These are phyloP conservation scores for Linnemannia schmuckeri DNA, from an alignment of 192 early-diverging fungal genomes.

Conservation along the genomic window DNA sequence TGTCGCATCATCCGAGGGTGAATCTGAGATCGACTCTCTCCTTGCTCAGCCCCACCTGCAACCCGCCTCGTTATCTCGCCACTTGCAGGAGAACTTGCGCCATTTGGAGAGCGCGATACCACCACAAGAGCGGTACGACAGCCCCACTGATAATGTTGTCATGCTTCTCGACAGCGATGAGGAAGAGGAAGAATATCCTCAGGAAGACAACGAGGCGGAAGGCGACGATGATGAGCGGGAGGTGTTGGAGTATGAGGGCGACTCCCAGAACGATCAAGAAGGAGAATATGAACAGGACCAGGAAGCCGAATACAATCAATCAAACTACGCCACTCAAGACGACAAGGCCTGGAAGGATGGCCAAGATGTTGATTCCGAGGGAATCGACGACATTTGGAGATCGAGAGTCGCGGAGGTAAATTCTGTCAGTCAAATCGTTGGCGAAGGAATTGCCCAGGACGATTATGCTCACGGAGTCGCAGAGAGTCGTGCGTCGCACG, in stretches of 20 bases:
- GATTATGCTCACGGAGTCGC: background rate
- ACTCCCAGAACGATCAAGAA: background rate
- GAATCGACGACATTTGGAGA: background rate
- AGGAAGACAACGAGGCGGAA: background rate
- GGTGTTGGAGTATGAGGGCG: background rate
- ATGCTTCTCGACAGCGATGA: constrained; percentile 8
- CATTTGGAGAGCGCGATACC: background rate
- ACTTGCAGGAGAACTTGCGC: constrained; percentile 4
- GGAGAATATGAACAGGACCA: too few species aligned
- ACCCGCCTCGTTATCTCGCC: background rate
- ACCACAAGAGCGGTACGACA: background rate
- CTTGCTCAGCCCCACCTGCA: background rate
- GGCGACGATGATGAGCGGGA: background rate
- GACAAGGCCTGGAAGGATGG: background rate
- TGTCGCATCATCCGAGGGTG: background rate
- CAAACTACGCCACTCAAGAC: background rate
- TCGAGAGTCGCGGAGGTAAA: background rate
- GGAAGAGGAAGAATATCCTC: background rate
- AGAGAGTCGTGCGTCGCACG: background rate
- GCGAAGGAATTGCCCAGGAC: background rate
- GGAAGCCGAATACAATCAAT: background rate
- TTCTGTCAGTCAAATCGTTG: background rate
- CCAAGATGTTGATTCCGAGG: background rate
- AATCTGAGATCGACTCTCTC: background rate
- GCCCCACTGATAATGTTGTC: background rate